Evolutionary conservation across 2,329 filamentous ascomycete genomes (phyloP).

Genomic region (Penicillium sp.): DNA sequence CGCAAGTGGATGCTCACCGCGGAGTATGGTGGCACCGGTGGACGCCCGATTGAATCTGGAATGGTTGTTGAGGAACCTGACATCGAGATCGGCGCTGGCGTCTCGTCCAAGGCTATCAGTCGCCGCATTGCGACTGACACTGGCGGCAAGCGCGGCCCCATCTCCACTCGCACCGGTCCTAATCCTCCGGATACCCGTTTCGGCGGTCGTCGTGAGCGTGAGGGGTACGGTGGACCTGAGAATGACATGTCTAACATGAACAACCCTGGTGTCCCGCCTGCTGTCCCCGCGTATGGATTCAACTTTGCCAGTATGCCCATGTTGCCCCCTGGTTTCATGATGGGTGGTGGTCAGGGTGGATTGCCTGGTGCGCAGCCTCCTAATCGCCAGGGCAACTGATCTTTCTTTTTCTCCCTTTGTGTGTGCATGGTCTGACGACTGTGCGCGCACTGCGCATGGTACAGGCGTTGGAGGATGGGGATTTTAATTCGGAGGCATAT

Average conservation of each 20-base stretch:
- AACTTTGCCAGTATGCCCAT: conserved; percentile 49
- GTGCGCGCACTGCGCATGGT: conserved; percentile 6
- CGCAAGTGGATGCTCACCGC: conserved; percentile 96
- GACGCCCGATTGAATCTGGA: conserved; percentile 71
- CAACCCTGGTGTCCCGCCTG: conserved; percentile 51
- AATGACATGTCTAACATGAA: conserved; percentile 38
- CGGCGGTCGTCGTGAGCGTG: conserved; percentile 34
- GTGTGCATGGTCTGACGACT: conserved; percentile 2
- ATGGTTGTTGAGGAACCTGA: conserved; percentile 95
- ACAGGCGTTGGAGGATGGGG: conserved; percentile 8
- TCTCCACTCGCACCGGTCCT: conserved; percentile 42
- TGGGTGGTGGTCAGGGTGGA: conserved; percentile 38
- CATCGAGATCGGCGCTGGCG: conserved; percentile 95
- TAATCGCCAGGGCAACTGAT: conserved; percentile 36
- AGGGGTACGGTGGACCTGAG: conserved; percentile 29
- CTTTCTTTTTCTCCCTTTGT: conserved; percentile 7
- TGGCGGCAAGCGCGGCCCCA: conserved; percentile 48
- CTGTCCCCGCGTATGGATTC: conserved; percentile 55
- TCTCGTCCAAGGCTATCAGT: conserved; percentile 75
- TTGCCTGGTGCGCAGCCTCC: conserved; percentile 35
- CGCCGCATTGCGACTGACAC: conserved; percentile 51
- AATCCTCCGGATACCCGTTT: conserved; percentile 24
- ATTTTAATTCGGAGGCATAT: conserved; percentile 5
- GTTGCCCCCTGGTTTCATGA: conserved; percentile 49
- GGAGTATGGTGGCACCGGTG: conserved; percentile 88